Conservation (phyloP, 2,329 filamentous ascomycete genomes). For the Fusarium aywerte region DNA sequence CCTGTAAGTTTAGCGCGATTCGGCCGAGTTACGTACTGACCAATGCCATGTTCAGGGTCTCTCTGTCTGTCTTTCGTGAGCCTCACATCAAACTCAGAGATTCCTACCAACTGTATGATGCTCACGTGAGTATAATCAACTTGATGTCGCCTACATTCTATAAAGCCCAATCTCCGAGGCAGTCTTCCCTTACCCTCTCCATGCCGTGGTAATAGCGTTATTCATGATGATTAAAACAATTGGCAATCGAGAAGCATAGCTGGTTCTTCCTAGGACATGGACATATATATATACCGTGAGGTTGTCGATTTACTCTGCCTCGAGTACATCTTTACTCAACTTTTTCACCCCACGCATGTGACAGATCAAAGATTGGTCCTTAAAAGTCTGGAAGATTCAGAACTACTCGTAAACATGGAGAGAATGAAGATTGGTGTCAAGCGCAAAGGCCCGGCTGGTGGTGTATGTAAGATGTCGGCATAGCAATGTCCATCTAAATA, state of each 20-base stretch:
- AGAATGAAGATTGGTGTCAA: not conserved
- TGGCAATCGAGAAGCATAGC: no score
- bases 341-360: no score
- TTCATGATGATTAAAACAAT: no score
- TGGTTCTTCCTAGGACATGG: no score
- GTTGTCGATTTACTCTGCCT: no score
- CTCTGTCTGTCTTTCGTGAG: not conserved
- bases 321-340: no score
- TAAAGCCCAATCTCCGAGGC: not conserved
- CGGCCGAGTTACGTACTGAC: constrained; percentile 19
- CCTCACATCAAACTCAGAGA: constrained; percentile 2
- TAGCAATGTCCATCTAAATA: not conserved
- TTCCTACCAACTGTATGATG: not conserved
- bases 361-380: not conserved
- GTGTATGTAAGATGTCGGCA: no score
- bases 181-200: not conserved
- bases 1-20: constrained; percentile 23
- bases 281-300: no score
- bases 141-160: accelerated
- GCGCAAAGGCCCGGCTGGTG: not conserved
- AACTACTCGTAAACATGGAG: not conserved
- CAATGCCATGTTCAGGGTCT: constrained; percentile 19
- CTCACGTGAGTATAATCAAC: not conserved
- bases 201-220: not conserved
- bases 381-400: not conserved